Evolutionary conservation across 2,329 filamentous ascomycete species (phyloP).

Genomic region (Stromatinia cepivora): DNA sequence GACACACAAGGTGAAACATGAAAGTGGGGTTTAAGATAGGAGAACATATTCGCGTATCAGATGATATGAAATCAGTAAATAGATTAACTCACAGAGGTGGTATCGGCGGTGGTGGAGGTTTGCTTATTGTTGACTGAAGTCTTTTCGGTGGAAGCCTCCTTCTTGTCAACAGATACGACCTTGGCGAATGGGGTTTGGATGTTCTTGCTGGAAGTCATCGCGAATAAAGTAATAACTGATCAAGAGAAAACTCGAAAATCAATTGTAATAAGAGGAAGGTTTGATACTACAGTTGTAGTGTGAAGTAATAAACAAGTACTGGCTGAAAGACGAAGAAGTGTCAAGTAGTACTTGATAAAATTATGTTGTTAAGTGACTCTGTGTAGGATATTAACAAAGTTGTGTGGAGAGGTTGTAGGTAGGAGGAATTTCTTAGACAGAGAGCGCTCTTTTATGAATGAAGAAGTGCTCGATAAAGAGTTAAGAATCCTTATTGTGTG

Average conservation of each 20-base stretch:
- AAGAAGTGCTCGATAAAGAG: not conserved
- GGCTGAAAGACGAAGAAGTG: not conserved
- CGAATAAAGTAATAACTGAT: not conserved
- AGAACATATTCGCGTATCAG: not conserved
- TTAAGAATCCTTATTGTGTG: not conserved
- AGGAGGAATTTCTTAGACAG: not conserved
- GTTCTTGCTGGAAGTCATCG: not conserved
- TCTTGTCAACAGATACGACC: not conserved
- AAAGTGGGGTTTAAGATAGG: not conserved
- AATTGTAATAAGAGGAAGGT: not conserved
- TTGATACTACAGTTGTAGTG: not conserved
- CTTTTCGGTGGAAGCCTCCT: not conserved
- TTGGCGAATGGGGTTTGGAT: not conserved
- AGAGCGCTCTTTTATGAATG: not conserved
- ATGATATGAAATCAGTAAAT: not conserved
- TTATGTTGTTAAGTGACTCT: not conserved
- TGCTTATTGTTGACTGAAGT: not conserved
- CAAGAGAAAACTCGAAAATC: not conserved
- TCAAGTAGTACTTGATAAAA: not conserved
- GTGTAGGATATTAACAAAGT: not conserved
- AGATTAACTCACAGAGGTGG: not conserved
- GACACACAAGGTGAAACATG: not conserved
- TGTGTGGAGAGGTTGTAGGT: not conserved
- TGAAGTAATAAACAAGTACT: not conserved
- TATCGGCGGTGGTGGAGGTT: not conserved